phyloP scores from a whole-genome alignment of 495 filamentous ascomycete species.

The Hypomontagnella submonticulosa region DNA sequence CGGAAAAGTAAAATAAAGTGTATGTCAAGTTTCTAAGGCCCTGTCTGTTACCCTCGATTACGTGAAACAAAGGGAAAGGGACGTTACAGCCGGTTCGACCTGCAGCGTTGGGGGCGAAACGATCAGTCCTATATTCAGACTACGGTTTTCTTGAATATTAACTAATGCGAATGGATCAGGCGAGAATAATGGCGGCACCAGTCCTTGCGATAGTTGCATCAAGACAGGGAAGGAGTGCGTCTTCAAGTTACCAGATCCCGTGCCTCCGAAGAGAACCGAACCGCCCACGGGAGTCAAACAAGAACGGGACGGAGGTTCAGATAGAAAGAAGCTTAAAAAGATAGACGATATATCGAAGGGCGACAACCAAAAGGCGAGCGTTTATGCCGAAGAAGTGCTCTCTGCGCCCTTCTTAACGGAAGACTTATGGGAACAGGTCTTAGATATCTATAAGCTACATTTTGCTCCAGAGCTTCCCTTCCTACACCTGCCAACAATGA shows the following conservation, averaged over 20 bases:
- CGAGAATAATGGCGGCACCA: slow-evolving; percentile 79
- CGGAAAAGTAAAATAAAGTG: slow-evolving; percentile 85
- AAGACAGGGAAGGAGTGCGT: slow-evolving; percentile 79
- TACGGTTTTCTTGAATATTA: neutral
- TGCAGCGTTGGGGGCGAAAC: neutral
- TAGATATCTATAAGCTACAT: slow-evolving; percentile 84
- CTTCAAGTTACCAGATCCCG: slow-evolving; percentile 72
- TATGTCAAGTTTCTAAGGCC: slow-evolving; percentile 16
- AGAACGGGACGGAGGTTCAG: slow-evolving; percentile 67
- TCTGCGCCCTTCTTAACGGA: slow-evolving; percentile 69
- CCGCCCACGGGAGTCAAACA: slow-evolving; percentile 61
- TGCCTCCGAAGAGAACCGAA: slow-evolving; percentile 67
- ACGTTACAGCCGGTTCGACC: no score
- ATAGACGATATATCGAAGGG: slow-evolving; percentile 58
- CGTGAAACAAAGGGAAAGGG: neutral
- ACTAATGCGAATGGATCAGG: slow-evolving; percentile 26
- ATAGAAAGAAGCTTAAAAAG: slow-evolving; percentile 71
- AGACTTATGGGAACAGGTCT: slow-evolving; percentile 75
- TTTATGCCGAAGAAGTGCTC: slow-evolving; percentile 60
- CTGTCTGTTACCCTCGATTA: slow-evolving; percentile 1
- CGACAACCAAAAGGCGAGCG: slow-evolving; percentile 48
- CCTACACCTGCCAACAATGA: slow-evolving; percentile 81
- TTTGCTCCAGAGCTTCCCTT: slow-evolving; percentile 86
- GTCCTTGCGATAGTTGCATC: slow-evolving; percentile 81
- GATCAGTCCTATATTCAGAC: slow-evolving; percentile 47